Percentiles rank a stretch among this genome's conserved stretches.
phyloP scores from a whole-genome alignment of 768 basidiomycete genomes.

The Tremella mesenterica region DNA sequence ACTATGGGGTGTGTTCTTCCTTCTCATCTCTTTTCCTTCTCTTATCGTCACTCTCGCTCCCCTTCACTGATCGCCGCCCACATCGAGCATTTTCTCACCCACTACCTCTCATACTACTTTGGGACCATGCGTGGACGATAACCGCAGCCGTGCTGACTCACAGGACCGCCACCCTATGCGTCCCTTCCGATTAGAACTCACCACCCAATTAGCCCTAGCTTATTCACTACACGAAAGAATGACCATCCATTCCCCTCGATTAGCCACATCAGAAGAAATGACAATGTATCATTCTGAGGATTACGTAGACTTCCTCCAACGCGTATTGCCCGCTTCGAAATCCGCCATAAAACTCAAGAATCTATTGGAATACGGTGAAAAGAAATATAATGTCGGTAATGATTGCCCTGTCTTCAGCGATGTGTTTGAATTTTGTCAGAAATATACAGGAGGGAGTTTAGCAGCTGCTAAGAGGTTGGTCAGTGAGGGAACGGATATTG shows the following conservation, averaged over 20 bases:
- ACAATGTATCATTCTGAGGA: constrained; percentile 87
- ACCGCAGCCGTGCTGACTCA: background rate
- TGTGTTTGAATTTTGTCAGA: constrained; percentile 85
- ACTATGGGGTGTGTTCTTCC: constrained; percentile 73
- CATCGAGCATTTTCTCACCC: background rate
- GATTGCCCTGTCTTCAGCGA: constrained; percentile 95
- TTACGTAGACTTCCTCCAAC: constrained; percentile 90
- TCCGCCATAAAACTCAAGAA: constrained; percentile 2
- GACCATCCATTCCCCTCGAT: constrained; percentile 80
- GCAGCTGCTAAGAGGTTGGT: constrained; percentile 83
- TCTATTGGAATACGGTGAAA: constrained; percentile 46
- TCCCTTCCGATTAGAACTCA: constrained; percentile 88
- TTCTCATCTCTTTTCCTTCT: background rate
- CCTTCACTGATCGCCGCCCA: no score
- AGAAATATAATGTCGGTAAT: constrained; percentile 81
- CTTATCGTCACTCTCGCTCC: no score
- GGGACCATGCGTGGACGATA: background rate
- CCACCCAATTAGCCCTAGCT: constrained; percentile 89
- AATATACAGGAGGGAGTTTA: constrained; percentile 87
- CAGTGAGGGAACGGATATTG: constrained; percentile 81
- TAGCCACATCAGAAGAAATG: constrained; percentile 81
- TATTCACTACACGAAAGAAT: constrained; percentile 95
- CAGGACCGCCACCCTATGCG: constrained; percentile 99
- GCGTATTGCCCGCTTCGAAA: constrained; percentile 45
- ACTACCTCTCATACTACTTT: background rate